Evolutionary conservation across 2,329 filamentous ascomycete species (phyloP), one percentile per base, ranked within the genome.

Genomic region (Stachybotrys elegans): DNA sequence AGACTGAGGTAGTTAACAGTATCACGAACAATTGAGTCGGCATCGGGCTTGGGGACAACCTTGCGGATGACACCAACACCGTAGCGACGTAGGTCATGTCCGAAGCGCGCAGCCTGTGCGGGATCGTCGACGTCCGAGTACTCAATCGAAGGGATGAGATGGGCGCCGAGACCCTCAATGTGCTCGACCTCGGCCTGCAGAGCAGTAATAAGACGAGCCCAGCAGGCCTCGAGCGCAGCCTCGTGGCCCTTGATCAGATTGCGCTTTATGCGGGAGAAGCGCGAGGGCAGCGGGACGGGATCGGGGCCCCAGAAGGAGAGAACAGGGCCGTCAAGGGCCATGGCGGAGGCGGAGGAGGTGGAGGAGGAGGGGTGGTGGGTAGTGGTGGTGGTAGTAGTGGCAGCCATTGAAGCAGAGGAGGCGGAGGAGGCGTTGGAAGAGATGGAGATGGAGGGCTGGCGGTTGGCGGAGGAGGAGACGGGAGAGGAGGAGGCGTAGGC

Each of bases 1-100:
- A 49, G 51, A 17, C 61, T 56, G 35, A 64, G 54, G 57, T 87
- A 86, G 34, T 73, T 68, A 50, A 76, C 71, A 11, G 80, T 76
- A 54, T 81, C 73, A 38, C 71, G 68, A 53, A 86, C 83, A 59
- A 78, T 77, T 21, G 65, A 65, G 44, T 79, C 68, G 11, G 81
- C 81, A 52, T 81, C 73, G 5, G 65, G 57, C 22, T 70, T 67
- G 11, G 80, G 74, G 3, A 88, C 66, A 31, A 85, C 83, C 51
- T 80, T 79, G 45, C 81, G 75, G 21, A 88, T 71, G 17, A 88
- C 75, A 32, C 79, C 83, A 11, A 81, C 76, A 42, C 83, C 84
- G 34, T 82, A 76, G 54, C 81, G 79, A 53, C 73, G 73, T 42
- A 83, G 68, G 54, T 78, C 75, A 39, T 67, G 66, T 42, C 68